Evolutionary conservation across 768 basidiomycete genomes (phyloP).

Genomic region (Leccinum subgranulosum): DNA sequence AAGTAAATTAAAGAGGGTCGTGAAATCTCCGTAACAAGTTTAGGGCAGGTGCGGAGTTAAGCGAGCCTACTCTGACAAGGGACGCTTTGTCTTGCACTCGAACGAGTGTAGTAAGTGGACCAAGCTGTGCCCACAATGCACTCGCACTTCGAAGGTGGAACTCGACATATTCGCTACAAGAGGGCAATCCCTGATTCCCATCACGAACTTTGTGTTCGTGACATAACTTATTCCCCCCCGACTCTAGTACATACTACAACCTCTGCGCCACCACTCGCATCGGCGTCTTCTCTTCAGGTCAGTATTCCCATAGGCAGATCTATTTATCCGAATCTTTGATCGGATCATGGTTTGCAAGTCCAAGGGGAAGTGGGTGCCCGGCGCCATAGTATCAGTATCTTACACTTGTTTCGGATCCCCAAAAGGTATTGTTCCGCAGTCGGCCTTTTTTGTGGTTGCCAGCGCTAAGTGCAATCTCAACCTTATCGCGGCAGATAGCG

Average conservation of each 20-base stretch:
- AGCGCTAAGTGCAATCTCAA: background rate
- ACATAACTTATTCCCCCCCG: background rate
- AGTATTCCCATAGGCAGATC: background rate
- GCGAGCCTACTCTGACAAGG: conserved; percentile 4
- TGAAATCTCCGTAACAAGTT: conserved; percentile 10
- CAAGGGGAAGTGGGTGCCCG: background rate
- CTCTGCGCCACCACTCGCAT: background rate
- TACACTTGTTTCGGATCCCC: background rate
- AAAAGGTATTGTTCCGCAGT: background rate
- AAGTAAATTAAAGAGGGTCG: conserved; percentile 6
- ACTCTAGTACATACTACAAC: background rate
- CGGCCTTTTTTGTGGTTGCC: background rate
- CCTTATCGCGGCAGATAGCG: background rate
- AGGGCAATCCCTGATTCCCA: background rate
- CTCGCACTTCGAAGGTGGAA: background rate
- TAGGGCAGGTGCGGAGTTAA: conserved; percentile 36
- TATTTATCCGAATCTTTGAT: background rate
- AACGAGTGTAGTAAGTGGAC: no score
- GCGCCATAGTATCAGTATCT: background rate
- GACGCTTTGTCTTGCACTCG: no score
- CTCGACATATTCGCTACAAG: background rate
- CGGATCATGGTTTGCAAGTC: background rate
- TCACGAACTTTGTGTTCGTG: background rate
- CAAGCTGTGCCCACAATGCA: no score
- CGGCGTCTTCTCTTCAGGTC: background rate